phyloP scores from a whole-genome alignment of 495 filamentous ascomycete genomes.

The Pseudoneurospora amorphoporcata region DNA sequence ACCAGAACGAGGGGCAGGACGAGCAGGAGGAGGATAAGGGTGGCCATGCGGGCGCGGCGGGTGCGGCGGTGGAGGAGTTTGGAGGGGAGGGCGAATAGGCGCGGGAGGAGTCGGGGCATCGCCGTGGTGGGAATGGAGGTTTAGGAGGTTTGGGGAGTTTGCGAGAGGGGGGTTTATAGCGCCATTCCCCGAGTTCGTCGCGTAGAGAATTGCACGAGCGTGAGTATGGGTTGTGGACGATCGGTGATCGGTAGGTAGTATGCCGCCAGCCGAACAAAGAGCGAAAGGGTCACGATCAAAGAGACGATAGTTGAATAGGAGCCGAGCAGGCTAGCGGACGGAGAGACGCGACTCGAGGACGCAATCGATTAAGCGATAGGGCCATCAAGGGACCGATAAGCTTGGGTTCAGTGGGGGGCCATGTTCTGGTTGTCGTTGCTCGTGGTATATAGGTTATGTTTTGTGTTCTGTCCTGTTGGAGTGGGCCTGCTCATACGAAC shows the following conservation, averaged over 20 bases:
- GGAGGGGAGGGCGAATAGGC: conserved; percentile 36
- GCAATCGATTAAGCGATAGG: background rate
- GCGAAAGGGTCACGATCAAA: background rate
- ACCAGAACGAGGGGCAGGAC: conserved; percentile 37
- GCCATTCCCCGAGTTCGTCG: background rate
- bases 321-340: background rate
- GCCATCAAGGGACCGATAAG: background rate
- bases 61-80: conserved; percentile 43
- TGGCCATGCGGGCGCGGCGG: conserved; percentile 43
- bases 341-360: background rate
- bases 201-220: background rate
- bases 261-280: background rate
- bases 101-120: conserved; percentile 21
- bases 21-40: conserved; percentile 42
- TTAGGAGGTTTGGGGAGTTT: too few species aligned
- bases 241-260: background rate
- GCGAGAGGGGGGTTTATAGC: background rate
- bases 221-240: background rate
- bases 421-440: too few species aligned
- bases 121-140: background rate
- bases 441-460: conserved; percentile 8
- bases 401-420: too few species aligned
- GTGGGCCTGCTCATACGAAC: conserved; percentile 29
- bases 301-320: background rate
- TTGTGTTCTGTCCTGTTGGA: background rate